These are phyloP conservation scores for Eucalyptus tenuipes DNA, from an alignment of 345 rosid genomes.

Conservation along the genomic window DNA sequence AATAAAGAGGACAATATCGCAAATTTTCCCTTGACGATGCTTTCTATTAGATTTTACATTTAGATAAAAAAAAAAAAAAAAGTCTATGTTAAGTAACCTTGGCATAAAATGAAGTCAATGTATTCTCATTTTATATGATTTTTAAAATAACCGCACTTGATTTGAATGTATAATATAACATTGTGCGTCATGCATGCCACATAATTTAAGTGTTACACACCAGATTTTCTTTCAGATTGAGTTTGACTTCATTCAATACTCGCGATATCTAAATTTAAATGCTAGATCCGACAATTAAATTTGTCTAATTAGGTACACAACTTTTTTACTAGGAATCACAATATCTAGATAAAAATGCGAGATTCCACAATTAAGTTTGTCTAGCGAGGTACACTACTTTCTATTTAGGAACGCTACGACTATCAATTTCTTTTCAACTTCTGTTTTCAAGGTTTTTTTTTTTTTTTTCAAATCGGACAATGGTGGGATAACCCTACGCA, in stretches of 20 bases:
- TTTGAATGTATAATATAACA: neutral
- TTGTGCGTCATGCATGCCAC: fast-evolving
- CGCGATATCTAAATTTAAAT: neutral
- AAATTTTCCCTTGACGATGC: neutral
- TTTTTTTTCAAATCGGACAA: neutral
- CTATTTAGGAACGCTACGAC: neutral
- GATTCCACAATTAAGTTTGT: neutral
- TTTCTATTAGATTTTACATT: neutral
- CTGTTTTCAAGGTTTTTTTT: too few relatives aligned
- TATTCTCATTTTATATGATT: neutral
- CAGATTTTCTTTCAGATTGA: neutral
- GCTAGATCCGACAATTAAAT: neutral
- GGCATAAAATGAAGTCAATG: neutral
- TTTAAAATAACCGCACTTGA: neutral
- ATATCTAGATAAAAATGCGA: fast-evolving
- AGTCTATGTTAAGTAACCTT: neutral
- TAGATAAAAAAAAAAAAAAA: neutral
- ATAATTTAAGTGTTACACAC: neutral
- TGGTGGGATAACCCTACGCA: neutral
- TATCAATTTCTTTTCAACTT: neutral
- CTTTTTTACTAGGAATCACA: fast-evolving
- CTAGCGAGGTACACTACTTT: neutral
- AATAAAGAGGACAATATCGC: neutral
- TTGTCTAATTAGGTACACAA: neutral
- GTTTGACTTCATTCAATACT: neutral